Evolutionary conservation across 179 eudicot species (phyloP).

Genomic region (Heliamphora pulchella): DNA sequence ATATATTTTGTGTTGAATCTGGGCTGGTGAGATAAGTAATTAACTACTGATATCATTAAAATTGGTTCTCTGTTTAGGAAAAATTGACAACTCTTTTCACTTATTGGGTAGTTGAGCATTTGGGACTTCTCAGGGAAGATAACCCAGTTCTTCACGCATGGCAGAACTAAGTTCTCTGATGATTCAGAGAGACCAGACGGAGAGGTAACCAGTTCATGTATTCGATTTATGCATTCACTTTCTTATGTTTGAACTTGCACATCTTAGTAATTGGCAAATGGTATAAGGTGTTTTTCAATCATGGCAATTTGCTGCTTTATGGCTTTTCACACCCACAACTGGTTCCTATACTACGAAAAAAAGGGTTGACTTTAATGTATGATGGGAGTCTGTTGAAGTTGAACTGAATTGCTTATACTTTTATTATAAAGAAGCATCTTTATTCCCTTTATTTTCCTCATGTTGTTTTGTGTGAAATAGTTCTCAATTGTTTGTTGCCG

Average conservation of each 20-base stretch:
- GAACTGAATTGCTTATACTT: background rate
- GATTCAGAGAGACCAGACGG: constrained; percentile 29
- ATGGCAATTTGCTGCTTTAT: constrained; percentile 3
- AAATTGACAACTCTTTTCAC: constrained; percentile 13
- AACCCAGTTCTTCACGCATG: constrained; percentile 36
- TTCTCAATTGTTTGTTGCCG: background rate
- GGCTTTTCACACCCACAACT: background rate
- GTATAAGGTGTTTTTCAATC: background rate
- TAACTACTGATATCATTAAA: background rate
- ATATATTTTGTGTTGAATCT: constrained; percentile 39
- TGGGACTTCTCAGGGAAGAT: constrained; percentile 83
- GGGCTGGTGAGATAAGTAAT: constrained; percentile 40
- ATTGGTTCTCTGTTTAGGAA: background rate
- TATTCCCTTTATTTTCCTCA: background rate
- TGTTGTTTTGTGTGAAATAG: background rate
- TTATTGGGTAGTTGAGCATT: constrained; percentile 44
- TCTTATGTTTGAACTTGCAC: constrained; percentile 10
- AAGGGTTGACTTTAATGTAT: background rate
- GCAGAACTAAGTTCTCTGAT: constrained; percentile 20
- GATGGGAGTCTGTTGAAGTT: background rate
- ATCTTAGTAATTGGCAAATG: constrained; percentile 6
- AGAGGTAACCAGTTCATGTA: constrained; percentile 43
- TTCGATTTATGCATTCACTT: constrained; percentile 8
- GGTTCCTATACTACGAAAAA: background rate
- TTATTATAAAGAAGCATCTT: background rate